Evolutionary conservation across 495 filamentous ascomycete genomes (phyloP).

Genomic region (Tuber brumale): DNA sequence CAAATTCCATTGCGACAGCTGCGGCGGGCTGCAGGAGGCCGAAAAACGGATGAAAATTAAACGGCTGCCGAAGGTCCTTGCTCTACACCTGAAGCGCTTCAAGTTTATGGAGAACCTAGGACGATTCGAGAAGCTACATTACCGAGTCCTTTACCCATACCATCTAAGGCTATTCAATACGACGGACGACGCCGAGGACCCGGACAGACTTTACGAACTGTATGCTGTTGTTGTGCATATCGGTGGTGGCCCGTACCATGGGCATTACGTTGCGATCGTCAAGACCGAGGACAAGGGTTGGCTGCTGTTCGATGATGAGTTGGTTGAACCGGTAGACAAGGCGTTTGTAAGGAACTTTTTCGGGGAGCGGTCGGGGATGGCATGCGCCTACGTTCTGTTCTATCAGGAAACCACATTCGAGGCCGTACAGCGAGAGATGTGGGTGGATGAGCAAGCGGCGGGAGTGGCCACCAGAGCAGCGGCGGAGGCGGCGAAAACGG

Average conservation of each 20-base stretch:
- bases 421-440: constrained; percentile 61
- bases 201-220: constrained; percentile 88
- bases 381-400: constrained; percentile 94
- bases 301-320: constrained; percentile 95
- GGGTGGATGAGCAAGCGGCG: constrained; percentile 62
- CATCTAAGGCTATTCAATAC: constrained; percentile 96
- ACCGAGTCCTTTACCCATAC: constrained; percentile 94
- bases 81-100: constrained; percentile 90
- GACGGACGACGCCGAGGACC: constrained; percentile 92
- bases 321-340: constrained; percentile 96
- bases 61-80: constrained; percentile 80
- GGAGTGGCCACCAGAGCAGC: constrained; percentile 65
- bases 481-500: constrained; percentile 52
- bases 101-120: constrained; percentile 96
- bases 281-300: constrained; percentile 95
- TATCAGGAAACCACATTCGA: constrained; percentile 95
- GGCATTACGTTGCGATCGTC: constrained; percentile 95
- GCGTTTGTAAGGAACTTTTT: constrained; percentile 97
- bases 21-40: constrained; percentile 91
- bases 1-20: constrained; percentile 97
- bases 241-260: constrained; percentile 94
- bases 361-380: constrained; percentile 80
- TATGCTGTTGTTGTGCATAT: constrained; percentile 99
- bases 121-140: constrained; percentile 90
- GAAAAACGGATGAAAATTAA: constrained; percentile 99